Conservation (phyloP, 2,329 filamentous ascomycete genomes). For the Colletotrichum karsti region DNA sequence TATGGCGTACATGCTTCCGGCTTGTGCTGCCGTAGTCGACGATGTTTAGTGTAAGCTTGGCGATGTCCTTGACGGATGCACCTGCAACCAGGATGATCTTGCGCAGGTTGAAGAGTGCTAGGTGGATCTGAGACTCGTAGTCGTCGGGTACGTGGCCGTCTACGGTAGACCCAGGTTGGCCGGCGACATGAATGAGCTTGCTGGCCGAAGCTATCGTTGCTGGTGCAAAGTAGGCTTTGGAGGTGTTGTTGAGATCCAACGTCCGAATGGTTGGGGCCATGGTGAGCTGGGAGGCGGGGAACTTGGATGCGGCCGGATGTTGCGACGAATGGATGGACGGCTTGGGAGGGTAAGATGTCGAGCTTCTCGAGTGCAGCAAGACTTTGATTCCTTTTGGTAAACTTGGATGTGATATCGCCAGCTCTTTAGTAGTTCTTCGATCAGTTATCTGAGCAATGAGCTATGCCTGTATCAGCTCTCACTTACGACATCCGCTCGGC, state of each 20-base stretch:
- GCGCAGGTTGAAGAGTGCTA: slow-evolving; percentile 47
- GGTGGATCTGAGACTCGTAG: slow-evolving; percentile 50
- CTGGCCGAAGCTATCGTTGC: slow-evolving; percentile 31
- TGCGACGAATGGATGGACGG: too few relatives aligned
- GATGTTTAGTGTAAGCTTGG: slow-evolving; percentile 51
- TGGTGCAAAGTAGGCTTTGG: slow-evolving; percentile 30
- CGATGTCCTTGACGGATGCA: slow-evolving; percentile 44
- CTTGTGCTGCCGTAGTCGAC: slow-evolving; percentile 50
- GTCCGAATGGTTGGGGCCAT: slow-evolving; percentile 1
- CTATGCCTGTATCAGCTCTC: background rate
- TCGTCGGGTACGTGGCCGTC: slow-evolving; percentile 42
- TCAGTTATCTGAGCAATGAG: too few relatives aligned
- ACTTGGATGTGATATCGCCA: too few relatives aligned
- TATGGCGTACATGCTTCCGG: slow-evolving; percentile 44
- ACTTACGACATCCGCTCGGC: background rate
- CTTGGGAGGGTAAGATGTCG: too few relatives aligned
- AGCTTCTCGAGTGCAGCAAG: too few relatives aligned
- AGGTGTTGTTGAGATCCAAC: slow-evolving; percentile 31
- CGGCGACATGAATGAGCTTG: slow-evolving; percentile 40
- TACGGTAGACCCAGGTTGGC: slow-evolving; percentile 43
- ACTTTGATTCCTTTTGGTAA: too few relatives aligned
- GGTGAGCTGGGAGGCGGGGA: background rate
- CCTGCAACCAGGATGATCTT: slow-evolving; percentile 45
- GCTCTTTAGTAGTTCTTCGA: too few relatives aligned
- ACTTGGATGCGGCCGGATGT: too few relatives aligned